Evolutionary conservation across 192 early-diverging fungal genomes (phyloP).

Genomic region (Coemansia erecta): DNA sequence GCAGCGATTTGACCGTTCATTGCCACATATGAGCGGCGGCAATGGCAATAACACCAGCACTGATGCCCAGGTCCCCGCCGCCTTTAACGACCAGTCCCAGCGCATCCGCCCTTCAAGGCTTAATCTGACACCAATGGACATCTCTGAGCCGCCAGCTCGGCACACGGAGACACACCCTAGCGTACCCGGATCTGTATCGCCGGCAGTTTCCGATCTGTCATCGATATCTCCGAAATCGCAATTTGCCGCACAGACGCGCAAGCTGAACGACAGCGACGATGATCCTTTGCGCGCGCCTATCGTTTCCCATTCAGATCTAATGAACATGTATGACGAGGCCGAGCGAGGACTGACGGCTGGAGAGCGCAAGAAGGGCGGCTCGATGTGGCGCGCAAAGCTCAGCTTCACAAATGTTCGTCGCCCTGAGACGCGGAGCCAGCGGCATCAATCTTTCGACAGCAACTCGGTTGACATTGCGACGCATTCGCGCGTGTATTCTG

Average conservation of each 20-base stretch:
- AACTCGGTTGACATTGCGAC: slow-evolving; percentile 42
- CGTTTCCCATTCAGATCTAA: not conserved
- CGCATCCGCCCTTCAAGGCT: no score
- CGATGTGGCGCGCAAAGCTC: slow-evolving; percentile 48
- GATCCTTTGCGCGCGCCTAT: not conserved
- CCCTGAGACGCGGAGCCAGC: slow-evolving; percentile 41
- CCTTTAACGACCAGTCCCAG: no score
- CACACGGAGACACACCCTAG: not conserved
- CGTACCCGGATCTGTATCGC: not conserved
- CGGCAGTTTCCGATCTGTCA: not conserved
- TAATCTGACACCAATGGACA: no score
- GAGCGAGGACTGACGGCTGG: slow-evolving; percentile 6
- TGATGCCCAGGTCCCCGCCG: not conserved
- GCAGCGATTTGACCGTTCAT: not conserved
- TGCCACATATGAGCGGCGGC: not conserved
- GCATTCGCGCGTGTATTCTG: slow-evolving; percentile 32
- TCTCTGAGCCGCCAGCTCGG: no score
- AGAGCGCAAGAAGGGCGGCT: slow-evolving; percentile 34
- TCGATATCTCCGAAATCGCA: not conserved
- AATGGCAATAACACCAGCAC: not conserved
- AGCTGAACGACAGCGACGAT: not conserved
- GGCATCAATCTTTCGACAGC: slow-evolving; percentile 43
- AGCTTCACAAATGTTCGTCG: slow-evolving; percentile 44
- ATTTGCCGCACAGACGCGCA: not conserved
- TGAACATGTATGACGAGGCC: slow-evolving; percentile 5